Base-by-base conservation (phyloP, 306 rosid genomes). In the Rubus parviflorus region DNA sequence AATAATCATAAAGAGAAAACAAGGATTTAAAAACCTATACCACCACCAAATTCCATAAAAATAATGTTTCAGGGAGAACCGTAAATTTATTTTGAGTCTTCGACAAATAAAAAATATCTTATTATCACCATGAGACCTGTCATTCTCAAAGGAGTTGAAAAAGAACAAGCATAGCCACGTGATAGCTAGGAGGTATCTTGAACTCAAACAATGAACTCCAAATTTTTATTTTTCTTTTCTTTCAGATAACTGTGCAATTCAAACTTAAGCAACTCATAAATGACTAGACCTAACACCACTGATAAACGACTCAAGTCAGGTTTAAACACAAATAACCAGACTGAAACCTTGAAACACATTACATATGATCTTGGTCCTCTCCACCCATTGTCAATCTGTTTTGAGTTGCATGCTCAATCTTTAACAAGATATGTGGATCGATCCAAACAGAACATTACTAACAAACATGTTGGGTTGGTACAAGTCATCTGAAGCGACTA, bases 121-220 rank as follows among this genome's bases (percentile, higher is more conserved):
- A 70, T 16, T 8, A 20, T 47, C 56, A 16, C n/a, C 15, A 46
- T 16, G 41, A 16, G 7, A 70, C 57, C 17, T 69, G 46, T 41
- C 45, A 17, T 49, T 42, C 63, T 17, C 62, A 71, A 71, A 69
- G 22, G 37, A 71, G 37, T 71, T 71, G 63, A 47, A 47, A 13
- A 49, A 68, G 38, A 19, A 19, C 57, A 52, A 17, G 57, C n/a
- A 48, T 48, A 3, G 52, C n/a, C 56, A 17, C 10, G 10, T 53
- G 22, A 53, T 15, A 53, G 9, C 23, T 53, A 4, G 3, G 23
- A 19, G 22, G 5, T 53, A 53, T 5, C 19, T 53, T 1, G 23
- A 53, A 53, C 19, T 51, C 15, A n/a, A 54, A n/a, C 12, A 20
- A 23, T 57, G 37, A 57, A 57, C 15, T 57, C 37, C 64, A 23